Percentiles rank a stretch among this genome's conserved stretches.
Conservation (phyloP, 805 yeast species). For the Candida golubevii region DNA sequence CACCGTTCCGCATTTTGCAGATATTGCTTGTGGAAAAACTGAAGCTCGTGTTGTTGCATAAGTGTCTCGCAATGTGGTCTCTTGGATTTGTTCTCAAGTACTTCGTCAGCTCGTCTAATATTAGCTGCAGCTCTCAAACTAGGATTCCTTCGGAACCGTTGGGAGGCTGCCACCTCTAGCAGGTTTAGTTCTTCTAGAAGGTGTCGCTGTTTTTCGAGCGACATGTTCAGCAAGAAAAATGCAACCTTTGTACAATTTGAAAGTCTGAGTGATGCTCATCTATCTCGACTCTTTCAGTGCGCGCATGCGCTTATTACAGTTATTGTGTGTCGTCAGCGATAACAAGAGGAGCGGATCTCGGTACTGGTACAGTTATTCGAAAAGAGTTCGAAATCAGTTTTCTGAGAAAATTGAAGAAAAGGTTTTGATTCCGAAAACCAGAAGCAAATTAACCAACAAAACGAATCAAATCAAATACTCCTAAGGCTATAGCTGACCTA, state of each 20-base stretch:
- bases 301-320: not conserved
- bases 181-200: slow-evolving; percentile 63
- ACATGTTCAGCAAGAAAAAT: slow-evolving; percentile 1
- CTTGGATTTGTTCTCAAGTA: slow-evolving; percentile 22
- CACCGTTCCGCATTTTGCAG: slow-evolving; percentile 17
- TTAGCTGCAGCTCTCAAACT: slow-evolving; percentile 34
- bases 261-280: not conserved
- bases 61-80: slow-evolving; percentile 49
- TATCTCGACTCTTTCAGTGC: not conserved
- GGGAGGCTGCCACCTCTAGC: slow-evolving; percentile 62
- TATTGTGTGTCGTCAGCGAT: too few relatives aligned
- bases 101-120: slow-evolving; percentile 8
- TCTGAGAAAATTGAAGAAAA: too few relatives aligned
- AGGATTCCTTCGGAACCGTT: slow-evolving; percentile 61
- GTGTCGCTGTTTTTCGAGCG: slow-evolving; percentile 33
- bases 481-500: too few relatives aligned
- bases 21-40: slow-evolving; percentile 46
- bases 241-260: not conserved
- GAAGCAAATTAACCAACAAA: too few relatives aligned
- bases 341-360: too few relatives aligned
- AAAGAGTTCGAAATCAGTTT: too few relatives aligned
- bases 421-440: too few relatives aligned
- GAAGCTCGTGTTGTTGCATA: slow-evolving; percentile 66
- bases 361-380: not conserved
- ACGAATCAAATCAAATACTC: too few relatives aligned